Evolutionary conservation across 306 rosid genomes (phyloP), one percentile per base, ranked within the genome.

Genomic region (Cucumis cinereus): DNA sequence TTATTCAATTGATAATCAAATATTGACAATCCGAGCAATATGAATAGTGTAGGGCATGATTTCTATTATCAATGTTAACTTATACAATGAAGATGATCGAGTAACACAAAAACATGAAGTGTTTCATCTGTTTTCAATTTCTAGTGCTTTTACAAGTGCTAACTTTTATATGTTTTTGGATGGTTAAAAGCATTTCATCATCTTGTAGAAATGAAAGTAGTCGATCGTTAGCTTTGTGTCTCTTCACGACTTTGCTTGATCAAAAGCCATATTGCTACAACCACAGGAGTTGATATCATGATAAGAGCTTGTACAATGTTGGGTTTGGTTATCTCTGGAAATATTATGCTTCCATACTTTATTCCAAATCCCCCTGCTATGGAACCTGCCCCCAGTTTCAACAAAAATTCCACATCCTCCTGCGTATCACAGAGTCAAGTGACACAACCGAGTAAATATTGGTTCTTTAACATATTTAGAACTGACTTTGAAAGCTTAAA

Each of bases 271-370:
- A 87, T 75, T 80, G 92, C 90, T 36, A 83, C 72, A 80, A 88
- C 0, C 45, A 87, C 74, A 11, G 97, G 98, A 82, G 86, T 41
- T 38, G 64, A 22, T 74, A 91, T 86, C 83, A 91, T 86, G 59
- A 70, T 5, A 11, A 90, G 85, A 81, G 98, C 96, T 55, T 78
- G 75, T 9, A 77, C 64, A 56, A 93, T 83, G 79, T 91, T 91
- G 70, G 98, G 98, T 77, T 81, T 85, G 4, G 97, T 88, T 59
- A 91, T 88, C 80, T 79, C 87, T 10, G 96, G 96, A 78, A 86
- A 89, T 38, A 87, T 58, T 50, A 82, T 80, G 66, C 96, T 89
- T 19, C 96, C 98, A 80, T 93, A 93, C 85, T 91, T 91, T 20
- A 93, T 81, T 52, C 69, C 77, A 45, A 77, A 92, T 22, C 79